A percentile compares a stretch with the other conserved stretches of the same genome.
These are phyloP conservation scores for Phytophthora kernoviae DNA, from an alignment of 352 stramenopile genomes.

Conservation along the genomic window DNA sequence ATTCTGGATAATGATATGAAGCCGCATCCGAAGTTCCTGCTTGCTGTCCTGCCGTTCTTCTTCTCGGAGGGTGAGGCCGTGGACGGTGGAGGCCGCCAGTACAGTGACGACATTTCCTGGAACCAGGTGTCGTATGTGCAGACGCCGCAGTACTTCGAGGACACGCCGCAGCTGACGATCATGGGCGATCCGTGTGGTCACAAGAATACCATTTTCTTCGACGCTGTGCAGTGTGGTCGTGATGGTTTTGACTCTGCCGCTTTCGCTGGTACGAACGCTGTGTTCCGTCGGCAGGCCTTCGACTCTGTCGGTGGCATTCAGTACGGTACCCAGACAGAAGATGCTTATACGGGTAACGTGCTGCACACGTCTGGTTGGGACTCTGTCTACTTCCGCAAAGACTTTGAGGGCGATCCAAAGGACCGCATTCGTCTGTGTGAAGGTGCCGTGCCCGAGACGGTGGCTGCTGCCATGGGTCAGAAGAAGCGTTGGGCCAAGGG, in stretches of 20 bases:
- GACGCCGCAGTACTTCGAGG: conserved; percentile 91
- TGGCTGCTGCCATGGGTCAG: conserved; percentile 86
- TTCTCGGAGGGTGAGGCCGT: conserved; percentile 89
- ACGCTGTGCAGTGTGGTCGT: conserved; percentile 86
- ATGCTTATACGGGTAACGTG: conserved; percentile 90
- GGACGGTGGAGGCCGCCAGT: conserved; percentile 81
- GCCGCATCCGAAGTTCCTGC: conserved; percentile 87
- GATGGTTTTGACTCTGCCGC: conserved; percentile 88
- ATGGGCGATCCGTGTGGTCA: conserved; percentile 90
- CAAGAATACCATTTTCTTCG: conserved; percentile 93
- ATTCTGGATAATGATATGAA: conserved; percentile 95
- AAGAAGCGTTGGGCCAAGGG: conserved; percentile 91
- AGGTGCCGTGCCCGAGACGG: conserved; percentile 82
- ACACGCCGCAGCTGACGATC: conserved; percentile 81
- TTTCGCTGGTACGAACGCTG: conserved; percentile 89
- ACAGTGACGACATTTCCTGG: conserved; percentile 90
- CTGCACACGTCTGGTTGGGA: conserved; percentile 86
- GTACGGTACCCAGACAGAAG: conserved; percentile 90
- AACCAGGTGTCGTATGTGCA: conserved; percentile 91
- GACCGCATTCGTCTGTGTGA: conserved; percentile 88
- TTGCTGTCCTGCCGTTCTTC: conserved; percentile 88
- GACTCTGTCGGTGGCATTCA: conserved; percentile 90
- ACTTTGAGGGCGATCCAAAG: conserved; percentile 87
- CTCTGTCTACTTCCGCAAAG: conserved; percentile 90
- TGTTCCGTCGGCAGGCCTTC: conserved; percentile 90